phyloP scores from a whole-genome alignment of 495 filamentous ascomycete species.

The Tuber microsphaerosporum region DNA sequence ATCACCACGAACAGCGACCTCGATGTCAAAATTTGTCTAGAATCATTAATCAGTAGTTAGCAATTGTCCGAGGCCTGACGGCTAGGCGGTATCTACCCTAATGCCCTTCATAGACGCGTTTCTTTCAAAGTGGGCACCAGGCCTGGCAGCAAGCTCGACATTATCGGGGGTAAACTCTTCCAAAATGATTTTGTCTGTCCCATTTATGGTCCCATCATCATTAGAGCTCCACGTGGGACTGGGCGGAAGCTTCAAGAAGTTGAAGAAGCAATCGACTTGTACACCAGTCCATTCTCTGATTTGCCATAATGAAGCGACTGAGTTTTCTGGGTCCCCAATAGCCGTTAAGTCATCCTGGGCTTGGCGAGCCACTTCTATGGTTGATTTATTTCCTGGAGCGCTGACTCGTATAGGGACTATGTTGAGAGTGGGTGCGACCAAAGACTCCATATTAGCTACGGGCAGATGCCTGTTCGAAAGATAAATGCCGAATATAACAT shows the following conservation, averaged over 20 bases:
- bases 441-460: conserved; percentile 38
- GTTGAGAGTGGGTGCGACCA: conserved; percentile 50
- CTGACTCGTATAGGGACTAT: conserved; percentile 49
- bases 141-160: conserved; percentile 9
- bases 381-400: conserved; percentile 25
- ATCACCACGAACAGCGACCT: conserved; percentile 38
- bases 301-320: conserved; percentile 44
- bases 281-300: conserved; percentile 49
- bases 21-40: conserved; percentile 44
- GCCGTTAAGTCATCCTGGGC: conserved; percentile 47
- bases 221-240: neutral
- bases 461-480: conserved; percentile 51
- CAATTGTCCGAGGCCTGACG: neutral
- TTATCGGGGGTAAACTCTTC: conserved; percentile 14
- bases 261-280: conserved; percentile 45
- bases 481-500: conserved; percentile 52
- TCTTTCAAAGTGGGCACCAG: conserved; percentile 11
- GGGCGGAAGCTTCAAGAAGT: conserved; percentile 41
- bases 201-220: too few relatives aligned
- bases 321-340: conserved; percentile 45
- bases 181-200: conserved; percentile 5
- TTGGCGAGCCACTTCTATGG: conserved; percentile 44
- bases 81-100: conserved; percentile 16
- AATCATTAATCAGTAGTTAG: conserved; percentile 16
- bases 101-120: conserved; percentile 28